phyloP scores from a whole-genome alignment of 768 basidiomycete species.

The Kwoniella heveanensis region DNA sequence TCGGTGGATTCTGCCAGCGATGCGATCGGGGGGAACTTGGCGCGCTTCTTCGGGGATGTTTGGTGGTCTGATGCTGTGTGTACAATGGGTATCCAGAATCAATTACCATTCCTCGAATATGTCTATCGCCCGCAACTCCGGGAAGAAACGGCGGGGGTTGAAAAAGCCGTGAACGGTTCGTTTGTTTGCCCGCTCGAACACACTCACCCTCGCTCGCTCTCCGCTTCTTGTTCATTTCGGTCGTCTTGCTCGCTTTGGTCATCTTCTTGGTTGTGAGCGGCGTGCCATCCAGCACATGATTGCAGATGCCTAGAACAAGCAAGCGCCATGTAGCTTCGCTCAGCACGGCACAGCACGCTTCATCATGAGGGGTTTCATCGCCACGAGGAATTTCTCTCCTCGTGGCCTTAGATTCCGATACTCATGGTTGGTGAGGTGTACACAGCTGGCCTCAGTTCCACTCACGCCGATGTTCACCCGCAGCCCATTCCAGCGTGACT shows the following conservation, averaged over 20 bases:
- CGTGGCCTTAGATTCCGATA: too few species aligned
- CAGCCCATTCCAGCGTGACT: slow-evolving; percentile 73
- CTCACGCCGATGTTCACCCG: slow-evolving; percentile 75
- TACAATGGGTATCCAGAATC: too few species aligned
- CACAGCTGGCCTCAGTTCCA: too few species aligned
- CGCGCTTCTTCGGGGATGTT: slow-evolving; percentile 56
- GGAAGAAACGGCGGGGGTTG: too few species aligned
- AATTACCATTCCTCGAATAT: too few species aligned
- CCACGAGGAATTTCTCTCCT: too few species aligned
- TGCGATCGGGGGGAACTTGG: slow-evolving; percentile 9
- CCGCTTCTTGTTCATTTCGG: slow-evolving; percentile 52
- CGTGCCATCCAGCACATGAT: slow-evolving; percentile 41
- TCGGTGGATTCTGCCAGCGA: slow-evolving; percentile 2
- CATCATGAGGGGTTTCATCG: too few species aligned
- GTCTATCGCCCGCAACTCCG: too few species aligned
- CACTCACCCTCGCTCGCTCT: slow-evolving; percentile 42
- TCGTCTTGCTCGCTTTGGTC: slow-evolving; percentile 67
- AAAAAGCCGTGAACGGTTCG: too few species aligned
- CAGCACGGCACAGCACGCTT: not conserved
- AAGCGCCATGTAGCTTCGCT: too few species aligned
- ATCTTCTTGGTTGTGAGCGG: slow-evolving; percentile 36
- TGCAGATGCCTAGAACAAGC: slow-evolving; percentile 44
- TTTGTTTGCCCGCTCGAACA: too few species aligned
- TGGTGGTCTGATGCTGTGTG: slow-evolving; percentile 6
- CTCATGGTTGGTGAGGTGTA: too few species aligned